Evolutionary conservation across 768 basidiomycete species (phyloP), one percentile per base, ranked within the genome.

Genomic region (Suillus hirtellus): DNA sequence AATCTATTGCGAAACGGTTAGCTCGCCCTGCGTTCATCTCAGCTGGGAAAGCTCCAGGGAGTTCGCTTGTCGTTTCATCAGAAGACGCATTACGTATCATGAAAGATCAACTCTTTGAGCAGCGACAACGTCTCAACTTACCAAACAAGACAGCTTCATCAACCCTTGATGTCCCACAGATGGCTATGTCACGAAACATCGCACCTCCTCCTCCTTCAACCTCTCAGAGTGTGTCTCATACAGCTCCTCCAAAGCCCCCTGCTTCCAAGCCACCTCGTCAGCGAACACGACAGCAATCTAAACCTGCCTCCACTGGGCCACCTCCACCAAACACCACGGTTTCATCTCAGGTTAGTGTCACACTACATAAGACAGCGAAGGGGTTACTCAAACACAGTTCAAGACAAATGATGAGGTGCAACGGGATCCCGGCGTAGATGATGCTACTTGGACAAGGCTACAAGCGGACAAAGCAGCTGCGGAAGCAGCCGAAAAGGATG

Each of bases 381-480:
- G 11, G 38, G 11, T 40, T 6, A 40, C 24, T 40, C 1, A 56
- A 40, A 24, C 14, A 17, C 14, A 5, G 37, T 55, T 11, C 24
- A 24, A 56, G 55, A 24, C 21, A 56, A 17, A 19, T 3, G 24
- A 56, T 3, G 56, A 53, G 10, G 66, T 17, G 0, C 66, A 61
- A 35, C 79, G 84, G 21, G 88, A 88, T 70, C 55, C 78, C 14
- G 87, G 82, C 0, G 87, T 89, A 10, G 70, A 79, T 0, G 86
- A 89, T 70, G 70, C 68, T 0, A 70, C 79, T 10, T 89, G 88
- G 88, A 35, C 64, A 5, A 76, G 83, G 64, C 73, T 89, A 1
- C 81, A 85, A 47, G 75, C 73, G 3, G 75, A 72, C 59, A 74
- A 71, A 52, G 72, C 67, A 0, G 75, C 69, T 4, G 73, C 67